Evolutionary conservation across 1,284 basidiomycete species (phyloP).

Genomic region (Pyrrhoderma noxium): DNA sequence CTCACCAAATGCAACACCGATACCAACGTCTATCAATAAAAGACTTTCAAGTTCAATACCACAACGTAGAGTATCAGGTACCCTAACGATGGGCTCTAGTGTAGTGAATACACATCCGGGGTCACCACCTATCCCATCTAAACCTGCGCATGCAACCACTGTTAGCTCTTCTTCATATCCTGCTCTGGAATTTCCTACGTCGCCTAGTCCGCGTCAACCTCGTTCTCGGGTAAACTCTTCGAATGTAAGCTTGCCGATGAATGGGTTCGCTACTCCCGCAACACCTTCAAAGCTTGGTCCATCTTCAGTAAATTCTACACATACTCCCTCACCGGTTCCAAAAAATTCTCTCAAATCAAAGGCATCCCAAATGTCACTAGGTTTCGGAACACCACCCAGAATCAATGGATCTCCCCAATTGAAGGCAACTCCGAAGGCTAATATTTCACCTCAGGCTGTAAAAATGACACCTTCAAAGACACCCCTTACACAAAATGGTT

Average conservation of each 20-base stretch:
- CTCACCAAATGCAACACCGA: slow-evolving; percentile 24
- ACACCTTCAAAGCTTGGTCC: slow-evolving; percentile 4
- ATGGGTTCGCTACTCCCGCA: neutral
- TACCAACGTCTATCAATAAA: slow-evolving; percentile 16
- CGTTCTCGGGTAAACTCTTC: slow-evolving; percentile 5
- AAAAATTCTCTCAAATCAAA: slow-evolving; percentile 6
- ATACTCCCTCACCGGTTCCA: slow-evolving; percentile 6
- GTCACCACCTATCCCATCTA: neutral
- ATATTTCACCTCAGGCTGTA: neutral
- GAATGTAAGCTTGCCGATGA: neutral
- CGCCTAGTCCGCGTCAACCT: neutral
- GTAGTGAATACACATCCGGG: slow-evolving; percentile 1
- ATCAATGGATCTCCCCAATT: neutral
- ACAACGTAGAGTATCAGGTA: neutral
- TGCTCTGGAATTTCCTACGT: neutral
- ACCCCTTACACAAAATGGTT: neutral
- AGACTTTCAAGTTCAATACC: slow-evolving; percentile 21
- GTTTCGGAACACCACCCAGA: slow-evolving; percentile 1
- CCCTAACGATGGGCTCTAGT: too few species aligned
- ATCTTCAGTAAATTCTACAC: neutral
- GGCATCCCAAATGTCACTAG: slow-evolving; percentile 9
- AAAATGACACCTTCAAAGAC: slow-evolving; percentile 10
- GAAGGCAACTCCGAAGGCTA: neutral
- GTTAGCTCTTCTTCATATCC: too few species aligned
- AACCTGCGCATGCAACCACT: neutral